Percentiles rank a stretch among this genome's conserved stretches.
phyloP scores from a whole-genome alignment of 495 filamentous ascomycete genomes.

The Neurospora tetrasperma region DNA sequence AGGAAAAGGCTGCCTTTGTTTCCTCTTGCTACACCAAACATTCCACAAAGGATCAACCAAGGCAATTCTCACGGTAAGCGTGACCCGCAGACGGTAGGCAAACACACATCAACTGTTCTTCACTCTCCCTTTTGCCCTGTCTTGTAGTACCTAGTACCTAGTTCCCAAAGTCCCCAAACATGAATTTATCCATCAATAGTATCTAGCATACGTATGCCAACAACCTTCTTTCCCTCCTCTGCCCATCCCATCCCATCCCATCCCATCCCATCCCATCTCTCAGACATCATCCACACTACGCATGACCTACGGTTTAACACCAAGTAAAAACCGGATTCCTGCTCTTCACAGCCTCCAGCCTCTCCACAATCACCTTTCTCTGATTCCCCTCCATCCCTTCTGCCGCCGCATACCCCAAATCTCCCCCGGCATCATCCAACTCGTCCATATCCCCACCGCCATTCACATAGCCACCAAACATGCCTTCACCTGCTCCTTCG shows the following conservation, averaged over 20 bases:
- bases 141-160: not conserved
- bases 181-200: not conserved
- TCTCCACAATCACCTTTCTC: constrained; percentile 91
- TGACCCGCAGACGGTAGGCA: not conserved
- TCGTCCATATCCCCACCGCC: constrained; percentile 54
- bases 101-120: not conserved
- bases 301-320: constrained; percentile 47
- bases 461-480: not conserved
- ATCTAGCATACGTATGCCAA: not conserved
- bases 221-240: not conserved
- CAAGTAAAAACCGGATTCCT: constrained; percentile 95
- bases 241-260: not conserved
- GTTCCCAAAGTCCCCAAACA: not conserved
- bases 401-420: constrained; percentile 87
- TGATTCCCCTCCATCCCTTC: constrained; percentile 84
- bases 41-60: not conserved
- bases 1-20: not conserved
- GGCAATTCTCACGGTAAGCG: not conserved
- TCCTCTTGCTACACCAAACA: not conserved
- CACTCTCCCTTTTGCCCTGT: not conserved
- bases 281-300: not conserved
- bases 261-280: not conserved
- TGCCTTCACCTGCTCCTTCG: not conserved
- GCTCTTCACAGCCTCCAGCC: constrained; percentile 88
- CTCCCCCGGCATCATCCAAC: constrained; percentile 70